Evolutionary conservation across 2,329 filamentous ascomycete species (phyloP), one percentile per base, ranked within the genome.

Genomic region (Phoma sp.): DNA sequence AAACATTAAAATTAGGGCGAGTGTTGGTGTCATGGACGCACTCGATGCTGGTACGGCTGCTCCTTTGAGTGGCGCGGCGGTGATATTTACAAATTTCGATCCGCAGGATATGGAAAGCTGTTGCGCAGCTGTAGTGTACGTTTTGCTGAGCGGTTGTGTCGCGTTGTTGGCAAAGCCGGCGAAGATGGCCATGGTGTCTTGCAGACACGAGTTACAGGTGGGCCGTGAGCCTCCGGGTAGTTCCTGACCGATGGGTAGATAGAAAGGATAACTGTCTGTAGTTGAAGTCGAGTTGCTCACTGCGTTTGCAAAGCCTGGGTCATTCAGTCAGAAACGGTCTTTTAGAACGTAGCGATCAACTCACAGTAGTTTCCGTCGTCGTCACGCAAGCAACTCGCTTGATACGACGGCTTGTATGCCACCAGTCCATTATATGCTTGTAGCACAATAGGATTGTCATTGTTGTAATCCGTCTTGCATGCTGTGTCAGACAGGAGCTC

Each of bases 141-240:
- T 90, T 15, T 79, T 74, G 24, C 84, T 84, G 41, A 98, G 82
- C 7, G 86, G 84, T 63, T 90, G 86, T 3, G 80, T 83, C 32
- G 84, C 80, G 64, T 92, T 85, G 13, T 83, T 80, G 0, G 90
- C 86, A 27, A 88, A 88, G 0, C 84, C 76, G 48, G 89, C 86
- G 74, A 90, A 97, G 17, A 96, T 84, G 24, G 82, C 82, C 92
- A 98, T 96, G 4, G 90, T 94, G 57, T 90, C 81, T 68, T 88
- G 82, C 38, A 95, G 81, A 73, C 95, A 98, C 36, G 78, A 78
- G 64, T 85, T 88, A 78, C 95, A 99, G 1, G 78, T 85, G 0
- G 92, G 91, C n/a, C 82, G 80, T 24, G 87, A 85, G 21, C 83
- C 83, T 13, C 80, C 81, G 0, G 91, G 90, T 12, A 97, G 78